Percentiles rank a stretch among this genome's conserved stretches.
These are phyloP conservation scores for Populus davidiana DNA, from an alignment of 345 rosid species.

Conservation along the genomic window DNA sequence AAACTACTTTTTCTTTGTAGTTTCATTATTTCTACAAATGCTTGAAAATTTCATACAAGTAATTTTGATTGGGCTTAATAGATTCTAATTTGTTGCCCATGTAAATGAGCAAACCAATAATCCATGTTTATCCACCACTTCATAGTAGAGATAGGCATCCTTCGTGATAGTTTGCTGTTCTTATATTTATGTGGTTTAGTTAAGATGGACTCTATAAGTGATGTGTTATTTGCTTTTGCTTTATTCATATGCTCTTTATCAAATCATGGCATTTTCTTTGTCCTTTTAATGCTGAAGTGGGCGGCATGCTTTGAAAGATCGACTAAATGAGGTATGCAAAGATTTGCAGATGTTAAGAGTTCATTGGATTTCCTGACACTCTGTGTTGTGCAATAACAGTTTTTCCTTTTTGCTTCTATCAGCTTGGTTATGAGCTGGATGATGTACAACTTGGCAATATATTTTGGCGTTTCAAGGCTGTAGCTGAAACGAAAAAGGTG, in stretches of 20 bases:
- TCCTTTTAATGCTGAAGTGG: conserved; percentile 45
- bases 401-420: conserved; percentile 23
- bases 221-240: background rate
- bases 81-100: background rate
- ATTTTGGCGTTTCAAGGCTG: conserved; percentile 88
- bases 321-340: conserved; percentile 63
- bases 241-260: background rate
- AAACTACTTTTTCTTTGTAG: no score
- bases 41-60: no score
- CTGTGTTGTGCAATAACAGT: conserved; percentile 3
- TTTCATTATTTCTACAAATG: no score
- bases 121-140: background rate
- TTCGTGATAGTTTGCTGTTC: no score
- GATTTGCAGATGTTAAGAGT: background rate
- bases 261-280: background rate
- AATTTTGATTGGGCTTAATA: no score
- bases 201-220: background rate
- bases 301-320: conserved; percentile 82
- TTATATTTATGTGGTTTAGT: background rate
- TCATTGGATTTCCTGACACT: conserved; percentile 4
- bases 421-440: conserved; percentile 86
- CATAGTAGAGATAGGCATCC: background rate
- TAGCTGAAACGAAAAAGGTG: conserved; percentile 93
- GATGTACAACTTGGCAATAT: conserved; percentile 65
- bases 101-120: background rate